phyloP scores from a whole-genome alignment of 148 eudicot genomes.

The Amaranthus palmeri region DNA sequence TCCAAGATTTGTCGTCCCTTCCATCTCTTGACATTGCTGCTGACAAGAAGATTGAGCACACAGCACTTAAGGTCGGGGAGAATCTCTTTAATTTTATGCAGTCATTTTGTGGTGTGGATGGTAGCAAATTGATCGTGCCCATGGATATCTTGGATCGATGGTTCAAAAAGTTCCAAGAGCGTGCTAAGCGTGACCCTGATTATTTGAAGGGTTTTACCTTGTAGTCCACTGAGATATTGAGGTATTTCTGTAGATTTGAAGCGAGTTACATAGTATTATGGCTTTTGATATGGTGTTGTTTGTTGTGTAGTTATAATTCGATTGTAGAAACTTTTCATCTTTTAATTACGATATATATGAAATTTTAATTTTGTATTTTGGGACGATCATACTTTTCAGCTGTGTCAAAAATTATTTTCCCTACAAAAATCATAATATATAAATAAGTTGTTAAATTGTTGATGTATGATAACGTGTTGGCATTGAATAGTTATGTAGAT shows the following conservation, averaged over 20 bases:
- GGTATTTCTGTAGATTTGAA: slow-evolving; percentile 15
- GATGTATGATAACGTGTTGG: neutral
- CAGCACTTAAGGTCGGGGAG: slow-evolving; percentile 90
- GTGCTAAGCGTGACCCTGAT: slow-evolving; percentile 89
- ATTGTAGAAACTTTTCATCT: slow-evolving; percentile 7
- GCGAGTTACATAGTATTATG: neutral
- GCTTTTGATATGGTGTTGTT: neutral
- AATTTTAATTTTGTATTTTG: neutral
- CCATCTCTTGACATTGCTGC: slow-evolving; percentile 78
- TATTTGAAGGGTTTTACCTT: slow-evolving; percentile 84
- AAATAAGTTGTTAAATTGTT: neutral
- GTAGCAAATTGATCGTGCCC: slow-evolving; percentile 75
- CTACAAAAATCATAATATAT: neutral
- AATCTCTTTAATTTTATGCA: slow-evolving; percentile 97
- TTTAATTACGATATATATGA: neutral
- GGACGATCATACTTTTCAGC: neutral
- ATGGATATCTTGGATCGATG: slow-evolving; percentile 93
- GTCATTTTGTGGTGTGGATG: slow-evolving; percentile 94
- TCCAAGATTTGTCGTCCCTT: slow-evolving; percentile 61
- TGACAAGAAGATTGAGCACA: slow-evolving; percentile 64
- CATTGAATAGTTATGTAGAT: neutral
- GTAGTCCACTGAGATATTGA: slow-evolving; percentile 29
- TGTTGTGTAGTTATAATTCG: neutral
- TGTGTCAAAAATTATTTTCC: neutral
- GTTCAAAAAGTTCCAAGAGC: slow-evolving; percentile 95